Conservation (phyloP, 2,329 filamentous ascomycete genomes). For the Byssochlamys sp. region DNA sequence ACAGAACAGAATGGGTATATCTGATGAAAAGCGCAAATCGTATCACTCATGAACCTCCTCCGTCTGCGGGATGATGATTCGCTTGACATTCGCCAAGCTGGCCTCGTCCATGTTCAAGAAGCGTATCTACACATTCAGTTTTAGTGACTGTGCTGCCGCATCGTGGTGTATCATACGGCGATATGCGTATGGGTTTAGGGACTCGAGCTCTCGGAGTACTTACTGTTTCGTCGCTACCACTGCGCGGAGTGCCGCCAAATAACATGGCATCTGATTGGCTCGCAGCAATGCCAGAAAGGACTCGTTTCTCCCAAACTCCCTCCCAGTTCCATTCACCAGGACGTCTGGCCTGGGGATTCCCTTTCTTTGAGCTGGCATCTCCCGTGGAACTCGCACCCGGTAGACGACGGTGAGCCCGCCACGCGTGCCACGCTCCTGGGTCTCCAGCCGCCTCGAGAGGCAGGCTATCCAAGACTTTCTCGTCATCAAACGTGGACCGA, state of each 20-base stretch:
- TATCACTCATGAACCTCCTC: constrained; percentile 15
- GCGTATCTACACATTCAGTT: constrained; percentile 26
- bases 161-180: not conserved
- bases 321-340: constrained; percentile 96
- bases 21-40: constrained; percentile 9
- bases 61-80: constrained; percentile 24
- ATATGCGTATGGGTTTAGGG: constrained; percentile 1
- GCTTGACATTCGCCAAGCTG: constrained; percentile 24
- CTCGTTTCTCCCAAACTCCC: constrained; percentile 86
- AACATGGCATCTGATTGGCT: constrained; percentile 72
- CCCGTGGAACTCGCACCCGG: constrained; percentile 6
- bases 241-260: constrained; percentile 54
- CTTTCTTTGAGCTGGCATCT: constrained; percentile 28
- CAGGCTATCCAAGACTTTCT: constrained; percentile 64
- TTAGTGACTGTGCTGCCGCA: constrained; percentile 1
- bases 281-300: constrained; percentile 64
- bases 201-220: constrained; percentile 20
- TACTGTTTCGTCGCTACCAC: constrained; percentile 61
- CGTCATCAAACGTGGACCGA: constrained; percentile 69
- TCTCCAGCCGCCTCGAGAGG: constrained; percentile 78
- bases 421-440: constrained; percentile 86
- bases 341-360: constrained; percentile 41
- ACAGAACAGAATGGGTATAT: constrained; percentile 13
- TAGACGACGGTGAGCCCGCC: constrained; percentile 59
- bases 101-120: constrained; percentile 29